phyloP scores from a whole-genome alignment of 805 yeast species.

The Kuraishia piskuri region DNA sequence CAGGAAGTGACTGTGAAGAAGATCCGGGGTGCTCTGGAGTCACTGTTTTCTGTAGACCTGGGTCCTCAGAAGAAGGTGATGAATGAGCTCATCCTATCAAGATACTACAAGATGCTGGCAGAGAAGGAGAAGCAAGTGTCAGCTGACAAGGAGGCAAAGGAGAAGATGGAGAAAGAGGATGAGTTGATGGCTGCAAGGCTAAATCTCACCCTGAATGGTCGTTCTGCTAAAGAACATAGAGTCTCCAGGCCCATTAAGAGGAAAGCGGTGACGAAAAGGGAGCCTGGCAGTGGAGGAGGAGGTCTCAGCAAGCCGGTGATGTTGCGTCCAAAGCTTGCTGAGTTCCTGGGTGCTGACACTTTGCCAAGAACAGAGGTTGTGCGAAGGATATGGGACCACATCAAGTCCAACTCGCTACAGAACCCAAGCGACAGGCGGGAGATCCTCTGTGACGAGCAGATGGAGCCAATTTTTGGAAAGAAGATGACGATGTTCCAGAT shows the following conservation, averaged over 20 bases:
- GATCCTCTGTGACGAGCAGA: constrained; percentile 52
- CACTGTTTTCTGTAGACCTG: constrained; percentile 51
- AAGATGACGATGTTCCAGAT: constrained; percentile 49
- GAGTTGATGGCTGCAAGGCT: constrained; percentile 42
- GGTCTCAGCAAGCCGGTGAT: constrained; percentile 16
- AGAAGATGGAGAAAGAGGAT: constrained; percentile 39
- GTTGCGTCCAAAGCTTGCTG: constrained; percentile 43
- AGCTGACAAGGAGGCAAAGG: constrained; percentile 14
- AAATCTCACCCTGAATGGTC: constrained; percentile 10
- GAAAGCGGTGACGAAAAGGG: constrained; percentile 7
- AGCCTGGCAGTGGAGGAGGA: constrained; percentile 7
- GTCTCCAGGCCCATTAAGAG: neutral
- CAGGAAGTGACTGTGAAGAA: constrained; percentile 64
- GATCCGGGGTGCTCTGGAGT: constrained; percentile 66
- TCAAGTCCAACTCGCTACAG: constrained; percentile 53
- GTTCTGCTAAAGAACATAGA: constrained; percentile 5
- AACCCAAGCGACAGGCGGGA: constrained; percentile 59
- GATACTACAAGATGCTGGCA: constrained; percentile 43
- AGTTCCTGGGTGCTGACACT: constrained; percentile 34
- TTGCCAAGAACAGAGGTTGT: constrained; percentile 66
- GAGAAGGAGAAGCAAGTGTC: constrained; percentile 21
- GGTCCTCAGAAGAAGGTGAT: constrained; percentile 42
- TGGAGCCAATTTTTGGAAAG: constrained; percentile 53
- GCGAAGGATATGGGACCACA: constrained; percentile 61
- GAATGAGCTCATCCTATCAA: constrained; percentile 48